Evolutionary conservation across 75 land plant species (phyloP).

Genomic region (Sequoia sempervirens): DNA sequence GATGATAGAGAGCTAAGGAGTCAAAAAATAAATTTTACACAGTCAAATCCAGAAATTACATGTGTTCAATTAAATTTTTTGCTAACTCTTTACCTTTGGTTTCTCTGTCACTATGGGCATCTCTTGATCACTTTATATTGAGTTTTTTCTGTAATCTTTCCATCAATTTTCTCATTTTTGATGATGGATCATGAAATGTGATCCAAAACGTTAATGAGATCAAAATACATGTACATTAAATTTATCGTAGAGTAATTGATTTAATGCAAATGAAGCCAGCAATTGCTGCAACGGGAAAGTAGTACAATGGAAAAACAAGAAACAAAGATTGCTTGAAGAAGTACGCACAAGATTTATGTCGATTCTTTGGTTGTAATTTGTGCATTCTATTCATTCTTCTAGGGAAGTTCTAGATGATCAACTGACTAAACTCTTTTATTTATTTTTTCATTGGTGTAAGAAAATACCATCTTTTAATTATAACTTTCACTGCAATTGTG

Average conservation of each 20-base stretch:
- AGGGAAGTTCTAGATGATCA: not conserved
- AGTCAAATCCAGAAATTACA: too few relatives aligned
- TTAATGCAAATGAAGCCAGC: not conserved
- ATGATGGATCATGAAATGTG: too few relatives aligned
- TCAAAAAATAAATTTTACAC: too few relatives aligned
- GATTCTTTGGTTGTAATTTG: not conserved
- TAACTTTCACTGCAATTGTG: not conserved
- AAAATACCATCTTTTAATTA: not conserved
- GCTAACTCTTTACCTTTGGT: too few relatives aligned
- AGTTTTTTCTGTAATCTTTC: too few relatives aligned
- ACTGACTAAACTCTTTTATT: not conserved
- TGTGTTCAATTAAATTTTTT: too few relatives aligned
- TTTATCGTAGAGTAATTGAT: not conserved
- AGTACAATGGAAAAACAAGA: not conserved
- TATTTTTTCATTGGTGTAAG: not conserved
- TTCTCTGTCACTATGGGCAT: too few relatives aligned
- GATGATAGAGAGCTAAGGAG: too few relatives aligned
- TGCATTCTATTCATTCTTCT: not conserved
- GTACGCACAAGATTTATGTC: not conserved
- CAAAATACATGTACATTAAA: too few relatives aligned
- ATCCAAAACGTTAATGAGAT: too few relatives aligned
- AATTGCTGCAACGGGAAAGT: not conserved
- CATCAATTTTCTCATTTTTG: too few relatives aligned
- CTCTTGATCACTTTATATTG: too few relatives aligned
- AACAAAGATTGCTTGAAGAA: not conserved